phyloP scores from a whole-genome alignment of 2,329 filamentous ascomycete species.

The Bipolaris cookei region DNA sequence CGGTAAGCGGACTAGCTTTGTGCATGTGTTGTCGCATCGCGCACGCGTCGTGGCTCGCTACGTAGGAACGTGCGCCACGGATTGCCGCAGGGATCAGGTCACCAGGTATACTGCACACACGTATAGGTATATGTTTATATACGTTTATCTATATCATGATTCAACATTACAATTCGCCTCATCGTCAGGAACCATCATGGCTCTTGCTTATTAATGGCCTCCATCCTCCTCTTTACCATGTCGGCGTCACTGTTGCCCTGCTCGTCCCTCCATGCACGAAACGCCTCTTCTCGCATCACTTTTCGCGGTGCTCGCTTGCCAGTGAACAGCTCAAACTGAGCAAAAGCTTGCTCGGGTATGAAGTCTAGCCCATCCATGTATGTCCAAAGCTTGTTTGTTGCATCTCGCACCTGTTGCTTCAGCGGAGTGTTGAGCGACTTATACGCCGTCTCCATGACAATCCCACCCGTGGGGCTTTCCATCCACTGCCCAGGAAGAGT shows the following conservation, averaged over 20 bases:
- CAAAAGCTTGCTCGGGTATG: slow-evolving; percentile 78
- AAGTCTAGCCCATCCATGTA: slow-evolving; percentile 78
- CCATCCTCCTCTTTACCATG: slow-evolving; percentile 44
- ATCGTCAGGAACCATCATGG: slow-evolving; percentile 23
- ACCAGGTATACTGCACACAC: neutral
- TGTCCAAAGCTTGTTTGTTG: slow-evolving; percentile 71
- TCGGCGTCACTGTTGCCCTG: slow-evolving; percentile 39
- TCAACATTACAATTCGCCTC: slow-evolving; percentile 2
- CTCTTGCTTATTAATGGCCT: slow-evolving; percentile 46
- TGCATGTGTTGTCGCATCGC: slow-evolving; percentile 25
- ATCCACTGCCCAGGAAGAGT: slow-evolving; percentile 74
- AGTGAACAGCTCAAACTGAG: slow-evolving; percentile 82
- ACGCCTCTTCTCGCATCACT: slow-evolving; percentile 72
- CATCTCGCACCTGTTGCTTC: slow-evolving; percentile 68
- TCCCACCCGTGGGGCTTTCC: slow-evolving; percentile 73
- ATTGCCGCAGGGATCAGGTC: slow-evolving; percentile 24
- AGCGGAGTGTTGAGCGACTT: slow-evolving; percentile 75
- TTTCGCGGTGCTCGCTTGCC: slow-evolving; percentile 73
- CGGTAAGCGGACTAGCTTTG: slow-evolving; percentile 13
- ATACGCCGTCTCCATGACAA: slow-evolving; percentile 76
- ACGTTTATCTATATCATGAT: neutral
- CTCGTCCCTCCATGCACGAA: slow-evolving; percentile 46
- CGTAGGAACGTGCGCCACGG: slow-evolving; percentile 24
- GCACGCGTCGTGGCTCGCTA: slow-evolving; percentile 33
- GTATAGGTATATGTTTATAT: neutral